A percentile compares a stretch with the other conserved stretches of the same genome.
These are phyloP conservation scores for Vitis hybrid DNA, from an alignment of 177 flowering plant genomes.

Conservation along the genomic window DNA sequence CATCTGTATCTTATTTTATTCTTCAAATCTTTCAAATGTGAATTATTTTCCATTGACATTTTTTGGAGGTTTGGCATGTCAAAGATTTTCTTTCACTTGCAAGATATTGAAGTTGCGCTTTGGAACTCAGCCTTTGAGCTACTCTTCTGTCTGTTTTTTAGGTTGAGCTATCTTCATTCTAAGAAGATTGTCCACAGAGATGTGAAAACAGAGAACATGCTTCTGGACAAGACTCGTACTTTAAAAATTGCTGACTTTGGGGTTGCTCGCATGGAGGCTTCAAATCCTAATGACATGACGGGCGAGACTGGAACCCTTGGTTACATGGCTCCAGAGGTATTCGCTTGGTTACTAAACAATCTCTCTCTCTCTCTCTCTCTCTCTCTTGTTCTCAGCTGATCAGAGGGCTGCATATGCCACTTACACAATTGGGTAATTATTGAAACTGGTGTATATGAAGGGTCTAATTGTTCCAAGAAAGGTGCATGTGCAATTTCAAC, in stretches of 20 bases:
- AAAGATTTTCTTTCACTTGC: not conserved
- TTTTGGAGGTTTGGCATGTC: not conserved
- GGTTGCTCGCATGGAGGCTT: constrained; percentile 78
- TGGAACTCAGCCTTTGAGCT: not conserved
- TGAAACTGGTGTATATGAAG: too few relatives aligned
- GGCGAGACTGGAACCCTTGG: constrained; percentile 83
- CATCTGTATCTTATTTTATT: constrained; percentile 8
- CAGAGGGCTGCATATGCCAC: too few relatives aligned
- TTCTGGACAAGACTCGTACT: constrained; percentile 54
- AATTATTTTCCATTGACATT: not conserved
- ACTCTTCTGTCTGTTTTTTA: constrained; percentile 9
- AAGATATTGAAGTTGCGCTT: not conserved
- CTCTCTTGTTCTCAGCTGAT: too few relatives aligned
- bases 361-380: too few relatives aligned
- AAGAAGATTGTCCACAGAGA: constrained; percentile 76
- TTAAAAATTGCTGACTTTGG: constrained; percentile 76
- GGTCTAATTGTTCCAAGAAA: too few relatives aligned
- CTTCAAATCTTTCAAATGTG: not conserved
- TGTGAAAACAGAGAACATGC: constrained; percentile 75
- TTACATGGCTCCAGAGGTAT: constrained; percentile 83
- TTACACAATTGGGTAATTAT: too few relatives aligned
- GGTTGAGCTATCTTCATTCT: constrained; percentile 71
- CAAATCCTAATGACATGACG: constrained; percentile 75
- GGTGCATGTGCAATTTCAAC: too few relatives aligned
- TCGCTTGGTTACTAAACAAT: not conserved